Base-by-base conservation (phyloP, 1,284 basidiomycete species). In the Ganoderma meredithae region DNA sequence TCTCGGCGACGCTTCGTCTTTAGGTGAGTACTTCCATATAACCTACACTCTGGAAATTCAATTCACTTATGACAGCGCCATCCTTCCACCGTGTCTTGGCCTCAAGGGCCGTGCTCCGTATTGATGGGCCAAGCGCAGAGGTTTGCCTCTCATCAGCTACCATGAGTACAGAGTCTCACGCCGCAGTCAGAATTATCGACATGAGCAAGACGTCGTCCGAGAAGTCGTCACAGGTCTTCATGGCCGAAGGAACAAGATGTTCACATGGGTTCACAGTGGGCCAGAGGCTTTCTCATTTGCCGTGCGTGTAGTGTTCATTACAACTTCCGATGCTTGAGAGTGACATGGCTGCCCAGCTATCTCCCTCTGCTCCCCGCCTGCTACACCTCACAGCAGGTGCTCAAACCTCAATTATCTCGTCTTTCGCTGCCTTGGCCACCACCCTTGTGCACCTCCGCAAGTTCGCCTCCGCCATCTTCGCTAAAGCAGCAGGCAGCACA, bases 221-320 rank as follows among this genome's bases (percentile, higher is more conserved):
- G 93, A 95, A 73, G 81, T 93, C 2, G 80, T 94, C 17, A 90
- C 92, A 76, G 86, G 86, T 27, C 79, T 94, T 4, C 91, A 94
- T 83, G 92, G 92, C 0, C 83, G 85, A 64, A 83, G 83, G 55
- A 93, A 89, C 69, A 79, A 90, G 59, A 78, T 93, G 72, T 79
- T 92, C 17, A 78, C 78, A 64, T 88, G 83, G 78, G 44, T 71
- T 76, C 79, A 78, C 56, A 78, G 76, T 68, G 77, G 75, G 1
- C 58, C 71, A 3, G 39, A 73, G 3, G 64, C 64, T 2, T 76
- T 74, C 60, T 74, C 73, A 10, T 82, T 80, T 65, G 69, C 75
- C 47, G 80, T 79, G 61, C 27, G 75, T 66, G 13, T 31, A 22
- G 7, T 36, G 31, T 3, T 12, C 3, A 27, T 40, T 15, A 13